Evolutionary conservation across 495 filamentous ascomycete genomes (phyloP).

Genomic region (Penicillium ochrochloron): DNA sequence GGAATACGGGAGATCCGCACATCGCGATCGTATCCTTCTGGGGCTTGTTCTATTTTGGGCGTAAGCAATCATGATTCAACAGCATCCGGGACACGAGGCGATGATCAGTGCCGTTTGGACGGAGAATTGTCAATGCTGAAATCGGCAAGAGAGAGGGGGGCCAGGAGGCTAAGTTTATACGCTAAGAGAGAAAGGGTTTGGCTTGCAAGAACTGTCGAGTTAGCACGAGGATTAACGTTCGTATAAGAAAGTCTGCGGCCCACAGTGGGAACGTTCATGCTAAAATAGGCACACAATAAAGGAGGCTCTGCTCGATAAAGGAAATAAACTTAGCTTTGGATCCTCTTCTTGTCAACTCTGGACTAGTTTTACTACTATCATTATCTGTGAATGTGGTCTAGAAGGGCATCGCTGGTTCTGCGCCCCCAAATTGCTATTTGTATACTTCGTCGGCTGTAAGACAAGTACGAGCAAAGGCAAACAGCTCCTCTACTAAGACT

Average conservation of each 20-base stretch:
- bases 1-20: slow-evolving; percentile 19
- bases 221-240: not conserved
- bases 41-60: slow-evolving; percentile 12
- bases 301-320: not conserved
- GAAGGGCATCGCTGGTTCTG: not conserved
- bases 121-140: not conserved
- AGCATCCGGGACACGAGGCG: not conserved
- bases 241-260: slow-evolving; percentile 2
- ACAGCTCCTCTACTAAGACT: no score
- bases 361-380: not conserved
- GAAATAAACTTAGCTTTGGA: not conserved
- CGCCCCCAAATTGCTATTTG: slow-evolving; percentile 1
- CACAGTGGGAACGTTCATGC: not conserved
- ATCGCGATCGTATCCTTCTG: slow-evolving; percentile 13
- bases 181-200: slow-evolving; percentile 5
- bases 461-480: not conserved
- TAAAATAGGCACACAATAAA: not conserved
- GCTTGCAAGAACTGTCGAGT: slow-evolving; percentile 3
- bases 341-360: not conserved
- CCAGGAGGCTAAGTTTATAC: not conserved
- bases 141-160: not conserved
- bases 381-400: not conserved
- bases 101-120: not conserved
- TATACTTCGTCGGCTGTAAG: not conserved
- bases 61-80: not conserved